Evolutionary conservation across 257 asterid genomes (phyloP), one percentile per base, ranked within the genome.

Genomic region (Scutellaria minor): DNA sequence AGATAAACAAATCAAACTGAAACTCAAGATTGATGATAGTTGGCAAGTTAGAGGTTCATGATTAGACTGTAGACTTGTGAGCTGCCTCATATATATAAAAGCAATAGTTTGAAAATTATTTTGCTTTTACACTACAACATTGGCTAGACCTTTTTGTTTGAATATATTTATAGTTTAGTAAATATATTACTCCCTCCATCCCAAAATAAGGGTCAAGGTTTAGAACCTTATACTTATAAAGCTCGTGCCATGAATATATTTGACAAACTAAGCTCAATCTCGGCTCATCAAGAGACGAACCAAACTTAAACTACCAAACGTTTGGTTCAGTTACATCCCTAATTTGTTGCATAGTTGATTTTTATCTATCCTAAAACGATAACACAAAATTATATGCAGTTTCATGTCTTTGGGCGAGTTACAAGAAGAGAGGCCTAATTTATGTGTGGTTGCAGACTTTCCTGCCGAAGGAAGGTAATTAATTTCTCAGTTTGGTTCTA

Each of bases 361-460:
- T 64, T 10, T 14, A 31, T 59, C 41, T 53, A 65, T 68, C 56
- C 46, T 77, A 64, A 79, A 66, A 57, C 52, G 31, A 41, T 11
- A 56, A 70, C 41, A 18, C 78, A 47, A 66, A 40, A 48, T 47
- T 31, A 15, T 47, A 18, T 81, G 84, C 92, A 92, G 96, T 77
- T 86, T 92, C 81, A 75, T 75, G 81, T 87, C 89, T 11, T 57
- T 86, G 42, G 79, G 66, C 24, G 85, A 83, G 74, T 60, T 92
- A 72, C 61, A 75, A 79, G 84, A 83, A 59, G 88, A 64, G 75
- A 85, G 96, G 76, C 96, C 96, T 66, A 71, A 77, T 68, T 74
- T 92, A 54, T 63, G 76, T 7, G 76, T 92, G 75, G 74, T 88
- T 53, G 91, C 97, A 20, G 96, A 89, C 56, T 92, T 89, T 70